Percentiles rank a stretch among this genome's conserved stretches.
Conservation (phyloP, 2,329 filamentous ascomycete genomes). For the Stagonosporopsis tanaceti region DNA sequence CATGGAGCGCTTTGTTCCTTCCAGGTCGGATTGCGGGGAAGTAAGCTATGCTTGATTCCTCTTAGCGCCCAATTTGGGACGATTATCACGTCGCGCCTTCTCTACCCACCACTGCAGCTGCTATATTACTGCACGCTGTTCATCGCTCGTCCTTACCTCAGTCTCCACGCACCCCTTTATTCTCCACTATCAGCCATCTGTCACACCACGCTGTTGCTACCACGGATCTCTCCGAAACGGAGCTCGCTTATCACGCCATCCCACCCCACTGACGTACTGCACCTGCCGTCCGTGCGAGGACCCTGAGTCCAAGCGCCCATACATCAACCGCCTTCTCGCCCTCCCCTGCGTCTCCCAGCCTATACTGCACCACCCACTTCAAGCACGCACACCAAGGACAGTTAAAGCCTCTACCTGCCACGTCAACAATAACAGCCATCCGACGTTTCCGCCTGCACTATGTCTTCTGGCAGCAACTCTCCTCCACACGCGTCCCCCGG, state of each 20-base stretch:
- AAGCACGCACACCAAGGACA: constrained; percentile 3
- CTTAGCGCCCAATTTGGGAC: constrained; percentile 3
- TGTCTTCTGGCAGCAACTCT: constrained; percentile 52
- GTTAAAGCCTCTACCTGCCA: background rate
- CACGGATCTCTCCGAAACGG: constrained; percentile 21
- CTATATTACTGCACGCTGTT: constrained; percentile 36
- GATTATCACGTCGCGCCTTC: constrained; percentile 17
- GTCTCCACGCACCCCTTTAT: constrained; percentile 13
- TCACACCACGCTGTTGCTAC: constrained; percentile 27
- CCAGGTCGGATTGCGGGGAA: constrained; percentile 47
- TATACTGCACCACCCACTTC: constrained; percentile 1
- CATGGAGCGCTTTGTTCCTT: constrained; percentile 37
- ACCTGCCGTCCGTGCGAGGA: constrained; percentile 21
- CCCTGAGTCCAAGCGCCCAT: constrained; percentile 33
- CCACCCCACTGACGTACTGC: constrained; percentile 37
- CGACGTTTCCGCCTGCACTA: constrained; percentile 30
- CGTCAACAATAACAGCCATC: background rate
- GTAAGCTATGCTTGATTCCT: constrained; percentile 26
- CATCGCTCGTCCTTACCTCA: constrained; percentile 23
- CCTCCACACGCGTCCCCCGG: constrained; percentile 50
- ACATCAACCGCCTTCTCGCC: constrained; percentile 29
- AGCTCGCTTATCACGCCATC: constrained; percentile 38
- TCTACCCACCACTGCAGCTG: constrained; percentile 23
- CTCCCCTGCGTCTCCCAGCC: constrained; percentile 24
- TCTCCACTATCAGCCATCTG: constrained; percentile 17